Evolutionary conservation across 805 yeast genomes (phyloP).

Genomic region (Blastobotrys attinorum): DNA sequence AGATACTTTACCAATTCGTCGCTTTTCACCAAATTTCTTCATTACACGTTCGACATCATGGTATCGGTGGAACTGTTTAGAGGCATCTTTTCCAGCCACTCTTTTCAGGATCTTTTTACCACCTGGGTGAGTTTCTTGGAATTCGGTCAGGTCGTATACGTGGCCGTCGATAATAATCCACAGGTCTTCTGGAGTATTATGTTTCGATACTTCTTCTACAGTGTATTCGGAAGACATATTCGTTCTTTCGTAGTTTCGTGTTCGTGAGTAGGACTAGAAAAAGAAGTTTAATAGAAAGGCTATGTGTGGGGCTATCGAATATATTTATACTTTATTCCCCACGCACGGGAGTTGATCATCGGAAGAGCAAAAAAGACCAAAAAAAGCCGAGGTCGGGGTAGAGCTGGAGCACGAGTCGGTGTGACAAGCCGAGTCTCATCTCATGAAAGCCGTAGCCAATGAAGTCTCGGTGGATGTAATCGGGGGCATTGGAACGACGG

Average conservation of each 20-base stretch:
- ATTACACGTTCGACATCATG: constrained; percentile 34
- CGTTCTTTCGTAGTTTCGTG: background rate
- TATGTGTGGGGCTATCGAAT: background rate
- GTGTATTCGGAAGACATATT: background rate
- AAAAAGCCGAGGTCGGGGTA: background rate
- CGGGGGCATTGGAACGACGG: no score
- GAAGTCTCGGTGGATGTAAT: no score
- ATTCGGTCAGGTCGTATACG: constrained; percentile 67
- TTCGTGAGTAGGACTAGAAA: background rate
- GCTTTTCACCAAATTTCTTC: constrained; percentile 29
- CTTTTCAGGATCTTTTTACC: constrained; percentile 66
- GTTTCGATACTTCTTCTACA: constrained; percentile 53
- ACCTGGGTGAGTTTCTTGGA: constrained; percentile 75
- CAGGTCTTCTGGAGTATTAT: constrained; percentile 64
- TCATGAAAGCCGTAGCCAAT: background rate
- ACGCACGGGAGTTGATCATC: no score
- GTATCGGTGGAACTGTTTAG: constrained; percentile 51
- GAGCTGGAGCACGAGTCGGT: background rate
- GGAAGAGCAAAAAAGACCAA: no score
- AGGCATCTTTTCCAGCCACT: constrained; percentile 73
- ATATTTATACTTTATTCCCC: background rate
- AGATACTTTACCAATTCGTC: constrained; percentile 24
- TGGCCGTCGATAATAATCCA: constrained; percentile 82
- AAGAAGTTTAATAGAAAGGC: background rate
- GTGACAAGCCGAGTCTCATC: background rate